These are phyloP conservation scores for Gloeopeniophorella convolvens DNA, from an alignment of 768 basidiomycete genomes.

Conservation along the genomic window DNA sequence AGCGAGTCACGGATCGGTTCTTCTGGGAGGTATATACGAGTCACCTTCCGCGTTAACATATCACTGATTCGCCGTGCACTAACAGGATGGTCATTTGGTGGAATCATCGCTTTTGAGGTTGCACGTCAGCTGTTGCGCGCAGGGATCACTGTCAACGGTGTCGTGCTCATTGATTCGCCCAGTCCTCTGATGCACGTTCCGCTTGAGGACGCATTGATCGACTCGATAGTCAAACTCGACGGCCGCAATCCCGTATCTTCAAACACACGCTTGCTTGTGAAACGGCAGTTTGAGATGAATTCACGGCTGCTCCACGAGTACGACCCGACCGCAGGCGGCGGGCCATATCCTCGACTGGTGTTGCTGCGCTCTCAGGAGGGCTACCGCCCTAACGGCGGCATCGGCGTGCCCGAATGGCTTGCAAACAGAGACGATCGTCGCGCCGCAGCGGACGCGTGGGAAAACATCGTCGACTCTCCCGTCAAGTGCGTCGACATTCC, in stretches of 20 bases:
- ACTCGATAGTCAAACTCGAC: constrained; percentile 35
- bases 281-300: constrained; percentile 44
- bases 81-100: constrained; percentile 76
- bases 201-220: constrained; percentile 47
- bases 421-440: constrained; percentile 35
- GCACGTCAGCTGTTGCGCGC: constrained; percentile 43
- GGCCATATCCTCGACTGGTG: constrained; percentile 33
- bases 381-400: constrained; percentile 30
- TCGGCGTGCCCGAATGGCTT: constrained; percentile 46
- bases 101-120: constrained; percentile 62
- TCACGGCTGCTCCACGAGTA: constrained; percentile 43
- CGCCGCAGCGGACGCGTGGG: constrained; percentile 41
- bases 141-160: constrained; percentile 43
- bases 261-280: constrained; percentile 33
- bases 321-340: constrained; percentile 27
- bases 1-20: constrained; percentile 33
- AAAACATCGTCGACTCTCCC: constrained; percentile 30
- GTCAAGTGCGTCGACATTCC: constrained; percentile 50
- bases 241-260: constrained; percentile 24
- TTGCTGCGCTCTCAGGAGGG: constrained; percentile 49
- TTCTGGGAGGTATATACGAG: constrained; percentile 51
- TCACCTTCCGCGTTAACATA: neutral
- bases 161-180: constrained; percentile 65
- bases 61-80: neutral
- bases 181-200: constrained; percentile 46